Conservation (phyloP, 352 stramenopile genomes). For the Globisporangium nunn region DNA sequence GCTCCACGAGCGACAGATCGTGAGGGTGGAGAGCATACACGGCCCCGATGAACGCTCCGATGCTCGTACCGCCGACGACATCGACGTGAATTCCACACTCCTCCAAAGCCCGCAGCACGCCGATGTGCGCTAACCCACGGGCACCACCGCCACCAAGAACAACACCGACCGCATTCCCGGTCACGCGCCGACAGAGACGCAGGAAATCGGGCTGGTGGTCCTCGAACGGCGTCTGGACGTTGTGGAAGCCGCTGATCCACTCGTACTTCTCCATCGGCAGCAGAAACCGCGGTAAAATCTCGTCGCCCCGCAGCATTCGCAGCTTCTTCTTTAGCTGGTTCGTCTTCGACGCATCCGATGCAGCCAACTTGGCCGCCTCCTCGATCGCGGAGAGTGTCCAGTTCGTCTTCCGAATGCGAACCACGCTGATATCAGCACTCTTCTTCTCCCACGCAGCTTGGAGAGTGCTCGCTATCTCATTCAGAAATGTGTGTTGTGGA, state of each 20-base stretch:
- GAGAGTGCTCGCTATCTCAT: conserved; percentile 65
- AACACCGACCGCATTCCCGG: conserved; percentile 89
- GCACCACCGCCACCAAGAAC: conserved; percentile 92
- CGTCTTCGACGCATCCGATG: conserved; percentile 39
- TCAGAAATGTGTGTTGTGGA: conserved; percentile 53
- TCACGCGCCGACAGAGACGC: conserved; percentile 87
- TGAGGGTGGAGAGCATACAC: conserved; percentile 77
- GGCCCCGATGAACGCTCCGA: conserved; percentile 80
- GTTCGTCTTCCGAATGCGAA: conserved; percentile 68
- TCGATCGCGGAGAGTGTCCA: conserved; percentile 64
- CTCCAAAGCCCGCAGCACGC: conserved; percentile 89
- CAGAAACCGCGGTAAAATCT: conserved; percentile 59
- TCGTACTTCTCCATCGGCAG: conserved; percentile 81
- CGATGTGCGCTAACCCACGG: conserved; percentile 91
- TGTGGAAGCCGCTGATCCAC: conserved; percentile 84
- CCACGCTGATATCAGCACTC: conserved; percentile 69
- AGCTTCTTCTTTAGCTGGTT: conserved; percentile 55
- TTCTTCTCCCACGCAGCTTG: conserved; percentile 63
- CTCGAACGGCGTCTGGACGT: conserved; percentile 74
- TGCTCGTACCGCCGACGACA: conserved; percentile 90
- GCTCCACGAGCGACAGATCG: conserved; percentile 46
- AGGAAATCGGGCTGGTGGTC: conserved; percentile 72
- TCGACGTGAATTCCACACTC: conserved; percentile 91
- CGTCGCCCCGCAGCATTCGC: conserved; percentile 44
- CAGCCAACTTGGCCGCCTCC: conserved; percentile 31